Base-by-base conservation (phyloP, 202 grass and related monocot genomes). In the Zoysia matrella region DNA sequence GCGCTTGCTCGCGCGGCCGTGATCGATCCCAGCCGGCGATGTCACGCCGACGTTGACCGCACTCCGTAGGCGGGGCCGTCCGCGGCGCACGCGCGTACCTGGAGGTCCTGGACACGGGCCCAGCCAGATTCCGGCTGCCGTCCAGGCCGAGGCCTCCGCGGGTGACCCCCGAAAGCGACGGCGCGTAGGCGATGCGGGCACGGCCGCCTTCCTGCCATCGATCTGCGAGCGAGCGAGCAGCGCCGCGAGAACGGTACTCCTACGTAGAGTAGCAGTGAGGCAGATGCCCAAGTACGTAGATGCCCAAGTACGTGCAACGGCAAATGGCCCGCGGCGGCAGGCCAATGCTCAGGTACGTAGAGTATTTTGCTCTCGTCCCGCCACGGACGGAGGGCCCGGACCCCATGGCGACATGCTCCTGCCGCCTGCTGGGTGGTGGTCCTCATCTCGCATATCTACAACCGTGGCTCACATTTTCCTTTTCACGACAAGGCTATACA, bases 21-120 rank as follows among this genome's bases (percentile, higher is more conserved):
- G 4, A 4, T 45, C 5, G 49, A 47, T 15, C 30, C 40, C 0
- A 5, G 47, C 14, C 68, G 63, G 81, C 46, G 54, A 86, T 78
- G 83, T 78, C 79, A 89, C 78, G 83, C 83, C 60, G 83, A 89
- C 88, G 79, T 46, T 56, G 68, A 63, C 47, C 79, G 82, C 88
- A 86, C 79, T 63, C 30, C 6, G 46, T 7, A 2, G 30, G 48
- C 67, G 83, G 83, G 77, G 22, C 74, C 69, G 30, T 1, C 42
- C 62, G 0, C 12, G 63, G 69, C 83, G 88, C 88, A 90, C 83
- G 88, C 82, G 87, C 88, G 88, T 69, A 79, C 52, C 80, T 75
- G 3, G 64, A 76, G 40, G 50, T 70, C 56, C 73, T 42, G 65
- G 77, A 22, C 78, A 14, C 60, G 45, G 78, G 73, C 53, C 83